A percentile compares a stretch with the other conserved stretches of the same genome.
phyloP scores from a whole-genome alignment of 2,329 filamentous ascomycete genomes.

The Colletotrichum lini region DNA sequence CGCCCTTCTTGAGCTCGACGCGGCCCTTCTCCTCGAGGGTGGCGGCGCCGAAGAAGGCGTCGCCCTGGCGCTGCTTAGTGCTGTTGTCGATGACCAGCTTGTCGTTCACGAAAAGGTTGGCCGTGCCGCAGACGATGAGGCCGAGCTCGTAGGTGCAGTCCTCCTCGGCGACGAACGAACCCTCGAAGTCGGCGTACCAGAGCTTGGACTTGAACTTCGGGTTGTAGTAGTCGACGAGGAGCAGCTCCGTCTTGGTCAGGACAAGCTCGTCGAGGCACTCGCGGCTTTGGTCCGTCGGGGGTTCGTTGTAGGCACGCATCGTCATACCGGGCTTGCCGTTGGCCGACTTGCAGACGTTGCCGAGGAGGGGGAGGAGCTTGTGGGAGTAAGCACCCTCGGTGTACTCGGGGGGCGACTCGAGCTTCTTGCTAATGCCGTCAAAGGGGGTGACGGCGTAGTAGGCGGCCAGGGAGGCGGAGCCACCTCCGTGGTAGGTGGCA shows the following conservation, averaged over 20 bases:
- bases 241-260: slow-evolving; percentile 64
- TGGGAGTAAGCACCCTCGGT: slow-evolving; percentile 76
- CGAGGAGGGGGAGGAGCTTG: slow-evolving; percentile 73
- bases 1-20: slow-evolving; percentile 70
- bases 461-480: slow-evolving; percentile 71
- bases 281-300: slow-evolving; percentile 62
- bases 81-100: slow-evolving; percentile 76
- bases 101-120: slow-evolving; percentile 75
- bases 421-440: slow-evolving; percentile 75
- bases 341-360: slow-evolving; percentile 63
- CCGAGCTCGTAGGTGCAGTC: slow-evolving; percentile 75
- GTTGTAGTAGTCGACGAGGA: slow-evolving; percentile 66
- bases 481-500: slow-evolving; percentile 74
- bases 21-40: slow-evolving; percentile 75
- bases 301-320: slow-evolving; percentile 75
- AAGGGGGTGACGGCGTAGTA: slow-evolving; percentile 82
- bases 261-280: slow-evolving; percentile 66
- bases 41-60: slow-evolving; percentile 75
- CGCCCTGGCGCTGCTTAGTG: slow-evolving; percentile 73
- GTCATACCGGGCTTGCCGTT: slow-evolving; percentile 71
- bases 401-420: slow-evolving; percentile 61
- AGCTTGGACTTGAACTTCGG: slow-evolving; percentile 64
- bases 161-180: slow-evolving; percentile 71
- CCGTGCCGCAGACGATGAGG: slow-evolving; percentile 76
- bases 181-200: slow-evolving; percentile 75